phyloP scores from a whole-genome alignment of 495 filamentous ascomycete species.

The Xylaria venustula region DNA sequence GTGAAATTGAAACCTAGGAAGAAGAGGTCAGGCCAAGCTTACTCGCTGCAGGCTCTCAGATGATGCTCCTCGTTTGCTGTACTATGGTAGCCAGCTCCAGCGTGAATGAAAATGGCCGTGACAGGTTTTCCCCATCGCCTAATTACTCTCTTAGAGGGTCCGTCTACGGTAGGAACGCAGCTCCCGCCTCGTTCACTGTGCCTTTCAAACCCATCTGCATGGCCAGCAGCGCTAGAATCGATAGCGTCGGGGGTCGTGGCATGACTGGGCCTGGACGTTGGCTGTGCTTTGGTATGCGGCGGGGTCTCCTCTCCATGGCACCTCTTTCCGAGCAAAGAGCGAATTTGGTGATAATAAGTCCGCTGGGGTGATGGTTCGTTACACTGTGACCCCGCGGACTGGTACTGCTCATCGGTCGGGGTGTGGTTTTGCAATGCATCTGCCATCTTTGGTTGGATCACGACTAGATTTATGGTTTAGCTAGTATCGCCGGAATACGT shows the following conservation, averaged over 20 bases:
- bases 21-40: constrained; percentile 38
- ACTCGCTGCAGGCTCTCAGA: constrained; percentile 84
- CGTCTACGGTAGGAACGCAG: constrained; percentile 19
- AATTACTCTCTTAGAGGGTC: constrained; percentile 17
- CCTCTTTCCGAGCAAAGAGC: constrained; percentile 2
- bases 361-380: not conserved
- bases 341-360: constrained; percentile 8
- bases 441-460: not conserved
- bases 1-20: not conserved
- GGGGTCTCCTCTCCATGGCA: not conserved
- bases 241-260: not conserved
- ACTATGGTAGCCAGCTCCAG: constrained; percentile 94
- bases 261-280: not conserved
- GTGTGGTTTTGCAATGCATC: not conserved
- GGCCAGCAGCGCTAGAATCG: not conserved
- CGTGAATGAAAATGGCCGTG: constrained; percentile 87
- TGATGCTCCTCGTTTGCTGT: constrained; percentile 77
- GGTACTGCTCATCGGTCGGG: not conserved
- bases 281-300: not conserved
- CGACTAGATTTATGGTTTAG: not conserved
- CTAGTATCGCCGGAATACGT: too few relatives aligned
- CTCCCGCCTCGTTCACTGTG: not conserved
- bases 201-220: not conserved
- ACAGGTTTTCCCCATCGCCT: constrained; percentile 30
- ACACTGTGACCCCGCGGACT: not conserved